Evolutionary conservation across 768 basidiomycete genomes (phyloP).

Genomic region (Russula vinacea): DNA sequence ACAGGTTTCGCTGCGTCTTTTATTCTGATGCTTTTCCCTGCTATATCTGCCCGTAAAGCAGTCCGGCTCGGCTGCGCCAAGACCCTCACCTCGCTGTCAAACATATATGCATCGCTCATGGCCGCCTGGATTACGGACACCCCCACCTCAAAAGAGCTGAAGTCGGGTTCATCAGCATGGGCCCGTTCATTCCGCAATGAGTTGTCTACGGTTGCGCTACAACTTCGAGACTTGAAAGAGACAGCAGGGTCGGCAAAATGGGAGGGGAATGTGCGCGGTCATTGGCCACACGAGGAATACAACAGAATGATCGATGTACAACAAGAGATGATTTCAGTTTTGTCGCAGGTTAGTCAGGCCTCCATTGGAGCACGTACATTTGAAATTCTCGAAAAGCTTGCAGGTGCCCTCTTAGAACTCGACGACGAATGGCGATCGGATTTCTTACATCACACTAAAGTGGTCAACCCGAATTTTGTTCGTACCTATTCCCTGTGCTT

Average conservation of each 20-base stretch:
- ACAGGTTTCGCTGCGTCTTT: slow-evolving; percentile 49
- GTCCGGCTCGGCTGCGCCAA: slow-evolving; percentile 46
- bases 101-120: slow-evolving; percentile 44
- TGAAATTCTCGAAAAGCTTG: slow-evolving; percentile 36
- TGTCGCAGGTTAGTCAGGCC: slow-evolving; percentile 38
- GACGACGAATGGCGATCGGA: slow-evolving; percentile 42
- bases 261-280: slow-evolving; percentile 51
- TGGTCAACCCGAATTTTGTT: slow-evolving; percentile 56
- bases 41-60: slow-evolving; percentile 47
- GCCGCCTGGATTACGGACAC: slow-evolving; percentile 41
- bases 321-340: slow-evolving; percentile 41
- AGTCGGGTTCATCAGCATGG: slow-evolving; percentile 31
- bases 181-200: slow-evolving; percentile 34
- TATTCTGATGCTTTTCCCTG: slow-evolving; percentile 53
- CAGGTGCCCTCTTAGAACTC: slow-evolving; percentile 43
- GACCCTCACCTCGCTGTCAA: slow-evolving; percentile 41
- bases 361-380: neutral
- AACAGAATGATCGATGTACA: slow-evolving; percentile 41
- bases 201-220: slow-evolving; percentile 36
- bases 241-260: slow-evolving; percentile 43
- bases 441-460: slow-evolving; percentile 45
- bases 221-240: slow-evolving; percentile 38
- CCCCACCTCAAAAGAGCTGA: slow-evolving; percentile 24
- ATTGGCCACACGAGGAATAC: slow-evolving; percentile 52
- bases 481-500: slow-evolving; percentile 26